phyloP scores from a whole-genome alignment of 257 asterid genomes.

The Pogostemon cablin region DNA sequence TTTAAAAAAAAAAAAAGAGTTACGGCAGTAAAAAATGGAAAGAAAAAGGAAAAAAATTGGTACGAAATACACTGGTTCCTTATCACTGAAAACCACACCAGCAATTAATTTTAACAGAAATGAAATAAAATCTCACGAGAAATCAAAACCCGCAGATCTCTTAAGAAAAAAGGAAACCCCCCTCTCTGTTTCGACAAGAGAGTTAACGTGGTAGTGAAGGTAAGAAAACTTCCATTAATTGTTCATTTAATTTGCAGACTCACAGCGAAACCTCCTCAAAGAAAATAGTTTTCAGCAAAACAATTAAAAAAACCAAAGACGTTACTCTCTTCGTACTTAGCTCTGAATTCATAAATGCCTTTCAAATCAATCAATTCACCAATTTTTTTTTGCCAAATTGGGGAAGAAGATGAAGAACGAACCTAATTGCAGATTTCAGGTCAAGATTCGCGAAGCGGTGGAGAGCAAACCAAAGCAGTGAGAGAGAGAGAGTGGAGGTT shows the following conservation, averaged over 20 bases:
- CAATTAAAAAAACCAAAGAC: background rate
- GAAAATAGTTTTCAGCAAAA: background rate
- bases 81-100: slow-evolving; percentile 16
- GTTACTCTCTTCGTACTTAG: background rate
- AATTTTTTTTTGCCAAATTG: background rate
- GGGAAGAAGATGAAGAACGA: slow-evolving; percentile 22
- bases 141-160: slow-evolving; percentile 42
- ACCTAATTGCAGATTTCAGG: slow-evolving; percentile 36
- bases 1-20: no score
- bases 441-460: slow-evolving; percentile 49
- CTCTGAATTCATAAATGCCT: slow-evolving; percentile 25
- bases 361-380: background rate
- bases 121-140: background rate
- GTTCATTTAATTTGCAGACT: slow-evolving; percentile 12
- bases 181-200: slow-evolving; percentile 13
- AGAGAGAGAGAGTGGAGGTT: slow-evolving; percentile 41
- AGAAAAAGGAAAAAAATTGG: no score
- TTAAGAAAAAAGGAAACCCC: slow-evolving; percentile 14
- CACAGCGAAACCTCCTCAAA: background rate
- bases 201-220: slow-evolving; percentile 1
- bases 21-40: no score
- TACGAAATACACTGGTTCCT: slow-evolving; percentile 4
- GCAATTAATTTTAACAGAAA: background rate
- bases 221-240: slow-evolving; percentile 19
- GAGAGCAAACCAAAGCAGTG: slow-evolving; percentile 38